phyloP scores from a whole-genome alignment of 2,329 filamentous ascomycete species.

The Fusarium euwallaceae region DNA sequence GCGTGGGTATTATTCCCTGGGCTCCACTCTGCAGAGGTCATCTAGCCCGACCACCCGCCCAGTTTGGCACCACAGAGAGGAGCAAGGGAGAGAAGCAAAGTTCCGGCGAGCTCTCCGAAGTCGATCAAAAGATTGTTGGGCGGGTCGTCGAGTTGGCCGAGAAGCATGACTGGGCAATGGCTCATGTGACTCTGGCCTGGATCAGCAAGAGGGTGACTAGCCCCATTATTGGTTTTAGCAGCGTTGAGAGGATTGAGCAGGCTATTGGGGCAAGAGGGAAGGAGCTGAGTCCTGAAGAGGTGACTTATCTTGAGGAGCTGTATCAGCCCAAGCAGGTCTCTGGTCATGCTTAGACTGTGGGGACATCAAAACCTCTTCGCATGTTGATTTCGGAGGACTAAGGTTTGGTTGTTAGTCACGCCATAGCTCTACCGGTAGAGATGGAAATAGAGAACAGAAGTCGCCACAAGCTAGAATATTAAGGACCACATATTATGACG shows the following conservation, averaged over 20 bases:
- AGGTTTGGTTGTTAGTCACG: too few relatives aligned
- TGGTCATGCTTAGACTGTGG: not conserved
- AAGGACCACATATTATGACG: too few relatives aligned
- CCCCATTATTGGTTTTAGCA: conserved; percentile 35
- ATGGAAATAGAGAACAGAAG: too few relatives aligned
- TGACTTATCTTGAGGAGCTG: conserved; percentile 29
- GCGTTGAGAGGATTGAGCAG: conserved; percentile 34
- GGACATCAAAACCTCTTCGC: too few relatives aligned
- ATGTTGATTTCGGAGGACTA: too few relatives aligned
- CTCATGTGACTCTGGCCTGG: conserved; percentile 36
- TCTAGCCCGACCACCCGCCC: conserved; percentile 16
- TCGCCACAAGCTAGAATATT: too few relatives aligned
- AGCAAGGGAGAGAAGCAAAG: conserved; percentile 30
- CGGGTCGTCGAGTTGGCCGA: conserved; percentile 23
- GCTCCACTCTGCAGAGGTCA: conserved; percentile 35
- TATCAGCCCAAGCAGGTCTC: conserved; percentile 30
- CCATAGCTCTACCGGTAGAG: too few relatives aligned
- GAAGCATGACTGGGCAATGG: conserved; percentile 32
- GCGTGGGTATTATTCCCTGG: conserved; percentile 38
- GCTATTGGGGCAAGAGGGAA: conserved; percentile 28
- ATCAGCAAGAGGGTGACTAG: conserved; percentile 25
- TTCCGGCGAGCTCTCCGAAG: conserved; percentile 21
- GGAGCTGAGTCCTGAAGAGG: conserved; percentile 14
- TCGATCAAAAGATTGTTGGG: conserved; percentile 19
- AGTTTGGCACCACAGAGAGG: conserved; percentile 28